Evolutionary conservation across 1,284 basidiomycete species (phyloP).

Genomic region (Coriolopsis trogii): DNA sequence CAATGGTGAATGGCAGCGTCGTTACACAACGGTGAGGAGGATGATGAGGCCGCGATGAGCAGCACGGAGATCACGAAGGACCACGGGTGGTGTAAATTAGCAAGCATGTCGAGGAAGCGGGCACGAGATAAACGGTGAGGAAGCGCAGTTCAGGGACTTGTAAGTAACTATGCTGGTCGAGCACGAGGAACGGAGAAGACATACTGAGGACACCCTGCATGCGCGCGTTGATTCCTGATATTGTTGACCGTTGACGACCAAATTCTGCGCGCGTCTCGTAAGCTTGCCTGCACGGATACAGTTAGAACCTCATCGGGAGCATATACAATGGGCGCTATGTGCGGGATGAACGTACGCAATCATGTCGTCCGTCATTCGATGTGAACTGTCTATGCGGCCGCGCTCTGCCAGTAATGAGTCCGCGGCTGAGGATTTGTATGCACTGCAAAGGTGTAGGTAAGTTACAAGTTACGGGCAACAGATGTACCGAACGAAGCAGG

Average conservation of each 20-base stretch:
- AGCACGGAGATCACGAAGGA: too few relatives aligned
- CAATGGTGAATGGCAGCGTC: too few relatives aligned
- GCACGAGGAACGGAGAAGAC: conserved; percentile 31
- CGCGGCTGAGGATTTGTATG: conserved; percentile 88
- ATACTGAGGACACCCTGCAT: conserved; percentile 84
- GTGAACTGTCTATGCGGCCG: conserved; percentile 87
- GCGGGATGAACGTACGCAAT: conserved; percentile 80
- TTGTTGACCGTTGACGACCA: conserved; percentile 75
- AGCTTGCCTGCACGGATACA: conserved; percentile 75
- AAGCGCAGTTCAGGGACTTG: conserved; percentile 1
- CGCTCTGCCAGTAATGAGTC: conserved; percentile 90
- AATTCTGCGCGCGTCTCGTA: conserved; percentile 98
- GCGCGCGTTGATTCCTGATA: conserved; percentile 80
- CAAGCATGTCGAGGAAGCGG: not conserved
- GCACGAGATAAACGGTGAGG: not conserved
- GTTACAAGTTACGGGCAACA: not conserved
- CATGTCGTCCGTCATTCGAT: conserved; percentile 93
- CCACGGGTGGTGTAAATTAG: too few relatives aligned
- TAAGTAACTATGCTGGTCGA: conserved; percentile 3
- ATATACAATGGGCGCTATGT: too few relatives aligned
- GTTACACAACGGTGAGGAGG: too few relatives aligned
- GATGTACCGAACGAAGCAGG: not conserved
- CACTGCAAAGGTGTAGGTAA: conserved; percentile 43
- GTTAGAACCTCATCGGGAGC: too few relatives aligned
- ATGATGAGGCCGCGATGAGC: too few relatives aligned